Base-by-base conservation (phyloP, 345 rosid genomes). In the Murraya koenigii region DNA sequence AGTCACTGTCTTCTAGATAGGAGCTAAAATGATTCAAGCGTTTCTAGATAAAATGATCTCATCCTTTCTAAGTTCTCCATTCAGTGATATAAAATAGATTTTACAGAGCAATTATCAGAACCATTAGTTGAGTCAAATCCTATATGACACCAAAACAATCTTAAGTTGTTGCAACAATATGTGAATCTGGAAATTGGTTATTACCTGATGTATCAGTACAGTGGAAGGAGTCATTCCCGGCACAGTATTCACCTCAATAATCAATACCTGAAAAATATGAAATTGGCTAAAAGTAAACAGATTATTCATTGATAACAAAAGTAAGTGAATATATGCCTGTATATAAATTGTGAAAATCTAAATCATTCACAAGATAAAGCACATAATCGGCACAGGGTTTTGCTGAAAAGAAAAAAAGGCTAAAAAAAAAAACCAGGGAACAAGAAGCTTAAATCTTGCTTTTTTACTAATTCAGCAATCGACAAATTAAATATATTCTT, bases 161-260 rank as follows among this genome's bases (percentile, higher is more conserved):
- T 49, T 49, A 38, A 49, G 25, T 60, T 60, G 10, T n/a, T 11
- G 32, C 11, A 1, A 25, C 13, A 7, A 13, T 20, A 3, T 22
- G 28, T 19, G 54, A 23, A 64, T 55, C 32, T 32, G 23, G 23
- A 26, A 74, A 64, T 5, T 22, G n/a, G 32, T 13, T 44, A 23
- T 75, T 81, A 95, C 98, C 97, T 91, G 97, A 82, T 95, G 98
- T 82, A 95, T 93, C 83, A 93, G 77, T 63, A 95, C 97, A 6
- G 97, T 95, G 59, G 98, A 95, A 44, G 97, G 97, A 79, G 98
- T 92, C 99, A 93, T 95, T 83, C 99, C 99, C 0, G 96, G 99
- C 44, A 95, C 94, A 17, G 98, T 93, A 77, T 93, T 93, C 66
- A 90, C 99, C 88, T 95, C 99, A 49, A 95, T 95, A 58, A 95